Conservation (phyloP, 352 stramenopile species). For the Nothophytophthora sp. region DNA sequence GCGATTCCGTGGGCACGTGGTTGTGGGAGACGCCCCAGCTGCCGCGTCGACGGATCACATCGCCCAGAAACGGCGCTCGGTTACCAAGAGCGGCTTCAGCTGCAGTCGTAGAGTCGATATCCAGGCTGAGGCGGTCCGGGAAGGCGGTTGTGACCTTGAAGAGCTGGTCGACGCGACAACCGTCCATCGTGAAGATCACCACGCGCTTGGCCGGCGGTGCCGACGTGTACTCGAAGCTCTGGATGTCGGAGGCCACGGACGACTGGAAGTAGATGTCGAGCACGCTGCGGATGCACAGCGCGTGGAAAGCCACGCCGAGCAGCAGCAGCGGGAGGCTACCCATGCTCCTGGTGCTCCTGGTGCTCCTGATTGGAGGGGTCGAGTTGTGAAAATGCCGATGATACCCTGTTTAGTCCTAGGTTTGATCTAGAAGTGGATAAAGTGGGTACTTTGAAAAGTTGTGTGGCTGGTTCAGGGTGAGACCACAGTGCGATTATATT, state of each 20-base stretch:
- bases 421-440: too few relatives aligned
- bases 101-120: not conserved
- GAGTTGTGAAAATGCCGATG: too few relatives aligned
- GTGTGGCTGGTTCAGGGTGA: too few relatives aligned
- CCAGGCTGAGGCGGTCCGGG: constrained; percentile 16
- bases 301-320: constrained; percentile 78
- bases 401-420: too few relatives aligned
- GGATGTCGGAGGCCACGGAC: constrained; percentile 60
- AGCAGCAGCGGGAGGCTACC: constrained; percentile 60
- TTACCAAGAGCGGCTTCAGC: constrained; percentile 1
- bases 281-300: constrained; percentile 79
- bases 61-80: constrained; percentile 68
- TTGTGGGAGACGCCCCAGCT: constrained; percentile 87
- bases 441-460: too few relatives aligned
- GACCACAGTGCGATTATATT: too few relatives aligned
- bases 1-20: constrained; percentile 79
- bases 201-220: constrained; percentile 58
- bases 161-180: constrained; percentile 81
- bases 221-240: constrained; percentile 34
- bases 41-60: constrained; percentile 60
- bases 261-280: constrained; percentile 91
- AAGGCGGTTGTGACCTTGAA: constrained; percentile 55
- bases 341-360: too few relatives aligned
- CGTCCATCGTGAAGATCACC: constrained; percentile 82
- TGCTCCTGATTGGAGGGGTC: too few relatives aligned